A percentile compares a stretch with the other conserved stretches of the same genome.
Conservation (phyloP, 495 filamentous ascomycete species). For the Penicillium waksmanii region DNA sequence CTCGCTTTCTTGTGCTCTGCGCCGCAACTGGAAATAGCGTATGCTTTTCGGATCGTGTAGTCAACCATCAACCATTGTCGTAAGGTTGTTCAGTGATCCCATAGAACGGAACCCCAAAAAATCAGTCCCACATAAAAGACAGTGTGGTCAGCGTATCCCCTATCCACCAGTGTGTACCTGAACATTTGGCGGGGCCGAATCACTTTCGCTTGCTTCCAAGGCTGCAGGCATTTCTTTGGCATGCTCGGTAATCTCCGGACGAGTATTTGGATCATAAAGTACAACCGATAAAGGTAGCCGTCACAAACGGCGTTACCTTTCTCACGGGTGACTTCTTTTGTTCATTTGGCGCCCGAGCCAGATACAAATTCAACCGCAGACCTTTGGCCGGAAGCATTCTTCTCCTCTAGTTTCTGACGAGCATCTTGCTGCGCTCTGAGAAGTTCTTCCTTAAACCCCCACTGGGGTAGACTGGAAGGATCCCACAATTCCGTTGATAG, state of each 20-base stretch:
- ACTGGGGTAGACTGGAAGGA: slow-evolving; percentile 63
- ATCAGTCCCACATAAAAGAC: too few relatives aligned
- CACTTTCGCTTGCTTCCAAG: too few relatives aligned
- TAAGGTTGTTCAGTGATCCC: too few relatives aligned
- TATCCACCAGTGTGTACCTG: too few relatives aligned
- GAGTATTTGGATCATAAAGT: too few relatives aligned
- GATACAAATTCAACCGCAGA: slow-evolving; percentile 79
- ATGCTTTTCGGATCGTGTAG: neutral
- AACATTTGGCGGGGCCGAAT: too few relatives aligned
- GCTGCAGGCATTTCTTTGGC: too few relatives aligned
- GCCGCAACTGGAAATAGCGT: neutral
- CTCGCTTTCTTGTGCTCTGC: neutral
- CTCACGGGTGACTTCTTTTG: slow-evolving; percentile 16
- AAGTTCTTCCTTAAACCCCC: slow-evolving; percentile 76
- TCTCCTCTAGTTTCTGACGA: slow-evolving; percentile 61
- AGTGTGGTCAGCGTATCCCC: too few relatives aligned
- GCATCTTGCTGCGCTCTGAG: slow-evolving; percentile 64
- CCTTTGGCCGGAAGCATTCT: slow-evolving; percentile 55
- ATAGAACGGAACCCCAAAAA: too few relatives aligned
- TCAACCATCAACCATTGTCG: neutral
- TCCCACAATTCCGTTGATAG: slow-evolving; percentile 70
- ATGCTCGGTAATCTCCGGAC: too few relatives aligned
- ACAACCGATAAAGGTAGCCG: too few relatives aligned
- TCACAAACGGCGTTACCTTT: too few relatives aligned
- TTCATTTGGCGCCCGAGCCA: slow-evolving; percentile 25